Evolutionary conservation across 140 eudicot species (phyloP).

Genomic region (Cichorium intybus): DNA sequence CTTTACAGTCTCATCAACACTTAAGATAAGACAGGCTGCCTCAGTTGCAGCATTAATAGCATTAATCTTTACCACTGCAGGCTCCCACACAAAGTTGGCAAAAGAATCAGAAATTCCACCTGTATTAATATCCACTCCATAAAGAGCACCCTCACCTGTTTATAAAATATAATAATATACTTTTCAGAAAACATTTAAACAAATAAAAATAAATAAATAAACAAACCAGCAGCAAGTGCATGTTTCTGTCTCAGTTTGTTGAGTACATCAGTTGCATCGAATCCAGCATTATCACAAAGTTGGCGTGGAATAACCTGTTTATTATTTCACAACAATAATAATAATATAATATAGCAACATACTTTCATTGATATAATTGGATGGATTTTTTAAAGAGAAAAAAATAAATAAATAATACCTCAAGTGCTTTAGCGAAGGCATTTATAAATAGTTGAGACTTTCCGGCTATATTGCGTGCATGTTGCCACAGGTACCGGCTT

Average conservation of each 20-base stretch:
- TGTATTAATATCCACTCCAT: slow-evolving; percentile 92
- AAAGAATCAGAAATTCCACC: slow-evolving; percentile 95
- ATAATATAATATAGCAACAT: no score
- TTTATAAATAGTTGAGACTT: slow-evolving; percentile 97
- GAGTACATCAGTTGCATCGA: slow-evolving; percentile 98
- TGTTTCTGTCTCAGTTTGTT: slow-evolving; percentile 95
- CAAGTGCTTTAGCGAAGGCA: slow-evolving; percentile 96
- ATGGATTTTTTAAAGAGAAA: no score
- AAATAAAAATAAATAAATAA: neutral
- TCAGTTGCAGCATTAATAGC: slow-evolving; percentile 99
- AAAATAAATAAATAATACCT: slow-evolving; percentile 44
- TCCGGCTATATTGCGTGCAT: slow-evolving; percentile 96
- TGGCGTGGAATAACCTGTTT: slow-evolving; percentile 93
- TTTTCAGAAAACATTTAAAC: neutral
- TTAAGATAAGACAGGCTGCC: slow-evolving; percentile 94
- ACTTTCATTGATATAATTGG: no score
- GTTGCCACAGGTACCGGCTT: slow-evolving; percentile 91
- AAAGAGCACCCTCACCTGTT: slow-evolving; percentile 94
- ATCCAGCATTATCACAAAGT: slow-evolving; percentile 98
- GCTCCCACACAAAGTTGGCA: slow-evolving; percentile 98
- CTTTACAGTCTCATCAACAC: slow-evolving; percentile 96
- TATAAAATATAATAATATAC: neutral
- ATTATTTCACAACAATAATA: no score
- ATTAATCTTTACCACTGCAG: slow-evolving; percentile 95
- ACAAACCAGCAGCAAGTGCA: slow-evolving; percentile 84